phyloP scores from a whole-genome alignment of 2,329 filamentous ascomycete genomes.

The Ophiostoma pallidulum region DNA sequence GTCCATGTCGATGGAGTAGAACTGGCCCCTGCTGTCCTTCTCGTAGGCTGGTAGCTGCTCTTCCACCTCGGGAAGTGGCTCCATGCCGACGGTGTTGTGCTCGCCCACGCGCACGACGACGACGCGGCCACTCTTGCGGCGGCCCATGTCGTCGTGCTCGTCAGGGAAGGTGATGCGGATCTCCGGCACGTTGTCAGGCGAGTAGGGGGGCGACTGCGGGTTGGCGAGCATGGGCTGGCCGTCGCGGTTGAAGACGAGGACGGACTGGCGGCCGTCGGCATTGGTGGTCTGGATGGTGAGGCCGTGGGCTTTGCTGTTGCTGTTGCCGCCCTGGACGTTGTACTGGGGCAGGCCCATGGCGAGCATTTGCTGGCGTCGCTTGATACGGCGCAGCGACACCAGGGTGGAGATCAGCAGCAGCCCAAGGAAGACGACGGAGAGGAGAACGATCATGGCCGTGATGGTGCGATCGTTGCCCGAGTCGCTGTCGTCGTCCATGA shows the following conservation, averaged over 20 bases:
- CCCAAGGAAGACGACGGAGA: slow-evolving; percentile 67
- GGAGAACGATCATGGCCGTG: slow-evolving; percentile 68
- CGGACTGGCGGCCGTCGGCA: slow-evolving; percentile 47
- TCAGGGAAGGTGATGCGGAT: slow-evolving; percentile 98
- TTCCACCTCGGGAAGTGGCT: slow-evolving; percentile 75
- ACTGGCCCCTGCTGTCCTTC: slow-evolving; percentile 66
- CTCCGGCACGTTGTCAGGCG: slow-evolving; percentile 78
- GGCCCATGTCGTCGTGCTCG: slow-evolving; percentile 80
- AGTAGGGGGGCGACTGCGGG: slow-evolving; percentile 64
- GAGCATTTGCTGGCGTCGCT: slow-evolving; percentile 35
- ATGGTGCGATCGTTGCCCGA: slow-evolving; percentile 50
- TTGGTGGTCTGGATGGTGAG: slow-evolving; percentile 50
- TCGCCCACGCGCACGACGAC: slow-evolving; percentile 89
- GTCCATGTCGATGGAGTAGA: slow-evolving; percentile 91
- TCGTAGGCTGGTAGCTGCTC: slow-evolving; percentile 80
- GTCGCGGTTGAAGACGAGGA: slow-evolving; percentile 67
- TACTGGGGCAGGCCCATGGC: slow-evolving; percentile 58
- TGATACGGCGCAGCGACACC: slow-evolving; percentile 60
- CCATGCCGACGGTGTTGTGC: slow-evolving; percentile 66
- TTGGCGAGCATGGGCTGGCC: slow-evolving; percentile 65
- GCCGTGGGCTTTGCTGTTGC: slow-evolving; percentile 41
- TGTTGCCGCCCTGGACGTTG: slow-evolving; percentile 31
- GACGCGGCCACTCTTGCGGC: slow-evolving; percentile 73
- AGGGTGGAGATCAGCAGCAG: slow-evolving; percentile 60
- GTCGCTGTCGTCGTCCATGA: slow-evolving; percentile 22